phyloP scores from a whole-genome alignment of 208 protist species.

The Polymyxa betae region DNA sequence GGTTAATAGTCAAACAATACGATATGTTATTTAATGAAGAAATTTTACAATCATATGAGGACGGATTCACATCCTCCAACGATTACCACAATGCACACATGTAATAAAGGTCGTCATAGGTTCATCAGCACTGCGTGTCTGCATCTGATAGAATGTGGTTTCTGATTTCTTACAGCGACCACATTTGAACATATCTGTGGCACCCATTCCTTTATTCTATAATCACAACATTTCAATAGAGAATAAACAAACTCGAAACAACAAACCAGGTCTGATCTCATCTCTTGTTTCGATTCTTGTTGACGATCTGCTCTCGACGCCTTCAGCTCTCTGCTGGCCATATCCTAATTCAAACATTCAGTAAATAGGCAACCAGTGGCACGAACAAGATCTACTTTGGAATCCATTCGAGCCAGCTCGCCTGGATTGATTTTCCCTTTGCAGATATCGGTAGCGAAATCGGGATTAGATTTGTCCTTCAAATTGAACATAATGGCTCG shows the following conservation, averaged over 20 bases:
- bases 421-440: conserved; percentile 9
- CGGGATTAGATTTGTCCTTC: conserved; percentile 41
- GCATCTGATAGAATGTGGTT: conserved; percentile 71
- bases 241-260: neutral
- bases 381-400: neutral
- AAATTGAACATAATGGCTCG: conserved; percentile 35
- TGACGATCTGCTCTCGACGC: neutral
- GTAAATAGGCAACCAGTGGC: neutral
- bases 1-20: too few relatives aligned
- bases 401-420: conserved; percentile 26
- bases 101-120: conserved; percentile 76
- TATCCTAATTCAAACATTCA: neutral
- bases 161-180: conserved; percentile 72
- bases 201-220: conserved; percentile 30
- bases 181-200: conserved; percentile 71
- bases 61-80: conserved; percentile 63
- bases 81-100: conserved; percentile 71
- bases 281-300: conserved; percentile 29
- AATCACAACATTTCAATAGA: neutral
- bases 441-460: conserved; percentile 2
- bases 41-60: too few relatives aligned
- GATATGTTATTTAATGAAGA: too few relatives aligned
- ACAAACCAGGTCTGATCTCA: conserved; percentile 8
- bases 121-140: conserved; percentile 77
- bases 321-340: conserved; percentile 39